These are phyloP conservation scores for Lactuca saligna DNA, from an alignment of 129 eudicot species.

Conservation along the genomic window DNA sequence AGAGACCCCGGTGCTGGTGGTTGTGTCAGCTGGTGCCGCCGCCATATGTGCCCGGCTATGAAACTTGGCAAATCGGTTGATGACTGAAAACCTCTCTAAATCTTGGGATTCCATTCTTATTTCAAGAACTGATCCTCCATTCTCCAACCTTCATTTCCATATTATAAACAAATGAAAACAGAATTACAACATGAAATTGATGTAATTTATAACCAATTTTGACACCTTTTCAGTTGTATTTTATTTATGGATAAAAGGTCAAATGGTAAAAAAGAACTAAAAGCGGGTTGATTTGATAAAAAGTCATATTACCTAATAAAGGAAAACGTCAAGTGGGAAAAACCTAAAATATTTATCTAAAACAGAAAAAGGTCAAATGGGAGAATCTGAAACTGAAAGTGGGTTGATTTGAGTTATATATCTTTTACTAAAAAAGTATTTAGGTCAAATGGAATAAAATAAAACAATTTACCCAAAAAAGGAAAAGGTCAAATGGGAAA, in stretches of 20 bases:
- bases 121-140: slow-evolving; percentile 54
- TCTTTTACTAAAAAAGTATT: too few relatives aligned
- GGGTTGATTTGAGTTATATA: too few relatives aligned
- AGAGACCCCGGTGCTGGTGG: slow-evolving; percentile 45
- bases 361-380: not conserved
- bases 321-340: not conserved
- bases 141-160: slow-evolving; percentile 53
- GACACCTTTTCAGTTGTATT: not conserved
- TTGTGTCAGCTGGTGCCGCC: slow-evolving; percentile 29
- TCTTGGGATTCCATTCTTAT: slow-evolving; percentile 60
- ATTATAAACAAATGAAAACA: not conserved
- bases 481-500: not conserved
- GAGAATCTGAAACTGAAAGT: not conserved
- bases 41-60: slow-evolving; percentile 46
- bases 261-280: too few relatives aligned
- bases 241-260: not conserved
- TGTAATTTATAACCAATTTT: not conserved
- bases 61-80: slow-evolving; percentile 72
- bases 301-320: not conserved
- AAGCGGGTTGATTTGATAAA: not conserved
- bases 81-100: slow-evolving; percentile 64
- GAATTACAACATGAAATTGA: not conserved
- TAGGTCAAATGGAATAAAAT: not conserved
- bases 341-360: too few relatives aligned
- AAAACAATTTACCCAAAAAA: not conserved